These are phyloP conservation scores for Talaromyces liani DNA, from an alignment of 495 filamentous ascomycete genomes.

Conservation along the genomic window DNA sequence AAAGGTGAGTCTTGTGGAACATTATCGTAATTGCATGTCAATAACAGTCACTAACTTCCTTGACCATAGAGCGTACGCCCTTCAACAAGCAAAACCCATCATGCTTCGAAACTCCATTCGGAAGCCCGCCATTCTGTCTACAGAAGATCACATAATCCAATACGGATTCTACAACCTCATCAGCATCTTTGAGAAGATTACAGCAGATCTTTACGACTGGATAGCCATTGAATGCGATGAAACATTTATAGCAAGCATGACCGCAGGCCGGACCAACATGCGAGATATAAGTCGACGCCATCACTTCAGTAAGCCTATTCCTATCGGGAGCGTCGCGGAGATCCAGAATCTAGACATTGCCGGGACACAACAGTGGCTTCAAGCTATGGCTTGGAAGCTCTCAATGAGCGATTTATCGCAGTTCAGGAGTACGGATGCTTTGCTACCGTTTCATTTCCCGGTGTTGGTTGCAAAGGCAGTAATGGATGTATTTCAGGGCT, in stretches of 20 bases:
- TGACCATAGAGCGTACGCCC: slow-evolving; percentile 29
- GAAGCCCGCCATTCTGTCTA: slow-evolving; percentile 37
- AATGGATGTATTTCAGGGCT: slow-evolving; percentile 40
- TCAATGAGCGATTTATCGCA: slow-evolving; percentile 49
- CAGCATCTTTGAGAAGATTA: slow-evolving; percentile 43
- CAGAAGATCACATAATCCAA: slow-evolving; percentile 38
- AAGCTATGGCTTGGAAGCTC: slow-evolving; percentile 53
- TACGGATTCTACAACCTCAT: slow-evolving; percentile 50
- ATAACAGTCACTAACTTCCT: slow-evolving; percentile 12
- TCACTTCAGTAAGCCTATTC: slow-evolving; percentile 28
- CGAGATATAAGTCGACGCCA: background rate
- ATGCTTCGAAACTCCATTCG: slow-evolving; percentile 44
- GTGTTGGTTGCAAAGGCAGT: slow-evolving; percentile 49
- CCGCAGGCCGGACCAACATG: slow-evolving; percentile 12
- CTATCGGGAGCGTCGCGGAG: slow-evolving; percentile 39
- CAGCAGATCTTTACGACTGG: slow-evolving; percentile 35
- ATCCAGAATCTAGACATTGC: slow-evolving; percentile 56
- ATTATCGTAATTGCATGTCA: slow-evolving; percentile 13
- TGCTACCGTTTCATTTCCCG: slow-evolving; percentile 51
- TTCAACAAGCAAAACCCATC: slow-evolving; percentile 49
- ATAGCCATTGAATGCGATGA: slow-evolving; percentile 32
- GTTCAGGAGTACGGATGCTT: slow-evolving; percentile 34
- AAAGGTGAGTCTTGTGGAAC: slow-evolving; percentile 31
- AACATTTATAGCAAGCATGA: slow-evolving; percentile 26
- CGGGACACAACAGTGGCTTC: slow-evolving; percentile 57